phyloP scores from a whole-genome alignment of 2,329 filamentous ascomycete genomes.

The Salinomyces thailandicus region DNA sequence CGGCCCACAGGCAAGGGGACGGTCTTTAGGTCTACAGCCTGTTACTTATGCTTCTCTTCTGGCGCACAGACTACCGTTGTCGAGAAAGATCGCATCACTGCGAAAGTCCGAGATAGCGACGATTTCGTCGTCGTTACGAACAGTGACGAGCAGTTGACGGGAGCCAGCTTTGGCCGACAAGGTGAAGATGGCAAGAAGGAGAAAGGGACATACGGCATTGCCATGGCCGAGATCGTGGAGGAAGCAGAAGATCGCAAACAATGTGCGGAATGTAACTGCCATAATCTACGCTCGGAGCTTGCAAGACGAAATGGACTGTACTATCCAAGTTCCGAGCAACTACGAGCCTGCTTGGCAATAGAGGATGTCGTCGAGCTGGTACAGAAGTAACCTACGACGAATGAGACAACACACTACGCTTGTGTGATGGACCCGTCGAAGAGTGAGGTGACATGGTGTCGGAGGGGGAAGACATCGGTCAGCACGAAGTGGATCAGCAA shows the following conservation, averaged over 20 bases:
- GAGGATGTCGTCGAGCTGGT: constrained; percentile 40
- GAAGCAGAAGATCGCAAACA: constrained; percentile 27
- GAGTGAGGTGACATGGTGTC: constrained; percentile 13
- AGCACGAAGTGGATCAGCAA: constrained; percentile 11
- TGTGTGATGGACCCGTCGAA: constrained; percentile 45
- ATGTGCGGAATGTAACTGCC: constrained; percentile 25
- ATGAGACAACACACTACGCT: constrained; percentile 49
- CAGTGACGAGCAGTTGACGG: constrained; percentile 40
- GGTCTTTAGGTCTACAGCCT: constrained; percentile 37
- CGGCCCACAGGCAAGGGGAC: too few relatives aligned
- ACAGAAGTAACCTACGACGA: constrained; percentile 42
- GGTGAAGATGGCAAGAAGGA: constrained; percentile 12
- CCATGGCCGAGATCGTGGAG: constrained; percentile 21
- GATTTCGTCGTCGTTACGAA: constrained; percentile 49
- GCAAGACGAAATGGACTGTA: constrained; percentile 2
- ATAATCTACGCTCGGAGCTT: constrained; percentile 6
- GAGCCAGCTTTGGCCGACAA: too few relatives aligned
- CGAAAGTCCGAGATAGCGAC: constrained; percentile 34
- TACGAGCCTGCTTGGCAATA: constrained; percentile 21
- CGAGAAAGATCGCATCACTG: constrained; percentile 45
- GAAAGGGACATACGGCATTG: constrained; percentile 10
- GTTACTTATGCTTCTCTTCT: constrained; percentile 48
- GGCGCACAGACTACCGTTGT: constrained; percentile 39
- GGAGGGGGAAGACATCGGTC: constrained; percentile 14
- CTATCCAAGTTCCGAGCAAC: constrained; percentile 8